Base-by-base conservation (phyloP, 2,329 filamentous ascomycete genomes). In the Setomelanomma holmii region DNA sequence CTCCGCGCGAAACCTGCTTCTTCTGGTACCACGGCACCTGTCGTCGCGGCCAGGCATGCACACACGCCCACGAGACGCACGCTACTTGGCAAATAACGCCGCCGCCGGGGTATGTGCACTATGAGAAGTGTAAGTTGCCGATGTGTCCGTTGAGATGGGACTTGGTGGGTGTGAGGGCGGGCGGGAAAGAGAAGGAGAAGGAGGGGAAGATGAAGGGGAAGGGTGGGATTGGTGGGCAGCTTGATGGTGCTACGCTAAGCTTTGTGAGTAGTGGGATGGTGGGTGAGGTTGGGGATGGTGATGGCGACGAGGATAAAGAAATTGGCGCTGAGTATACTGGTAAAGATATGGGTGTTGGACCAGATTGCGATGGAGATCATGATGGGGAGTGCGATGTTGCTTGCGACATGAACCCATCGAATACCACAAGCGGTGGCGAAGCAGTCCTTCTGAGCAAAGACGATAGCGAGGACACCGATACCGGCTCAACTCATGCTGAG, bases 1-100 rank as follows among this genome's bases (percentile, higher is more conserved):
- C 58, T 5, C 56, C 55, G n/a, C 55, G 55, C 16, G 53, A 64
- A 33, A 67, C 60, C 2, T 69, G 65, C 34, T 67, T 68, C 56
- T 68, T 66, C 55, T 67, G 63, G 62, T 68, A 67, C 36, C 65
- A 68, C 23, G 55, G 59, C 30, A 30, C 24, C n/a, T 68, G 65
- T 35, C 44, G 42, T 11, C 49, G 48, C 10, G 55, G 53, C 6
- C 41, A 49, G 1, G 4, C 48, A 0, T 68, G 63, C 40, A 40
- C 51, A 1, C 42, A 44, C 17, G 53, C 53, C 1, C 64, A 67
- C 34, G 50, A 64, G 33, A 24, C 51, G 6, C 59, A 64, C 22
- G 27, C 58, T 34, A 63, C 61, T 4, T 69, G 63, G 64, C 64
- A 61, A 0, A 60, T 69, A 17, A 14, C 45, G 4, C 41, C 49